phyloP scores from a whole-genome alignment of 805 yeast species.

The Groenewaldozyma tartarivorans region DNA sequence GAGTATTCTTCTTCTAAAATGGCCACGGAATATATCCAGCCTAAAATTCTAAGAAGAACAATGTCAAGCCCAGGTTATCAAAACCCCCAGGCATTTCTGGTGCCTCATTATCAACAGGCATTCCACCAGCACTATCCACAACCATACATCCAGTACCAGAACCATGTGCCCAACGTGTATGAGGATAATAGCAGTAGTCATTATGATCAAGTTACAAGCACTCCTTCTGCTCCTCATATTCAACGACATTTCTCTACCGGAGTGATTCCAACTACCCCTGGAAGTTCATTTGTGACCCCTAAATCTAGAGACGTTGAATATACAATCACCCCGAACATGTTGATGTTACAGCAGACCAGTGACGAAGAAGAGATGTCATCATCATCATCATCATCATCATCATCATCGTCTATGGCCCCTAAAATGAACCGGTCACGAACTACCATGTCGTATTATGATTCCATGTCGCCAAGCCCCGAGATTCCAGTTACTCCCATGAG shows the following conservation, averaged over 20 bases:
- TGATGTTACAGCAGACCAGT: slow-evolving; percentile 4
- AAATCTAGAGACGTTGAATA: not conserved
- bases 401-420: not conserved
- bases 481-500: not conserved
- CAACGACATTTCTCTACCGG: not conserved
- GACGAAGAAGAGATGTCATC: slow-evolving; percentile 1
- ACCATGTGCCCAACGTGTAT: no score
- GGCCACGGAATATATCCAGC: slow-evolving; percentile 4
- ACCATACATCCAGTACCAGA: not conserved
- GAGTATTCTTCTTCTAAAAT: not conserved
- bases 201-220: not conserved
- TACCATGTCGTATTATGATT: slow-evolving; percentile 9
- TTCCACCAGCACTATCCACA: not conserved
- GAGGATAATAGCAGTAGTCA: not conserved
- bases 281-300: not conserved
- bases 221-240: not conserved
- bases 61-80: slow-evolving; percentile 13
- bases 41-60: slow-evolving; percentile 12
- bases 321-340: slow-evolving; percentile 11
- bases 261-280: not conserved
- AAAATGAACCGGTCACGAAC: slow-evolving; percentile 10
- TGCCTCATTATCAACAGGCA: not conserved
- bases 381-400: not conserved
- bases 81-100: not conserved
- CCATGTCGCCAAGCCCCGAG: no score